Base-by-base conservation (phyloP, 371 early-diverging fungal genomes). In the Batrachochytrium dendrobatidis region DNA sequence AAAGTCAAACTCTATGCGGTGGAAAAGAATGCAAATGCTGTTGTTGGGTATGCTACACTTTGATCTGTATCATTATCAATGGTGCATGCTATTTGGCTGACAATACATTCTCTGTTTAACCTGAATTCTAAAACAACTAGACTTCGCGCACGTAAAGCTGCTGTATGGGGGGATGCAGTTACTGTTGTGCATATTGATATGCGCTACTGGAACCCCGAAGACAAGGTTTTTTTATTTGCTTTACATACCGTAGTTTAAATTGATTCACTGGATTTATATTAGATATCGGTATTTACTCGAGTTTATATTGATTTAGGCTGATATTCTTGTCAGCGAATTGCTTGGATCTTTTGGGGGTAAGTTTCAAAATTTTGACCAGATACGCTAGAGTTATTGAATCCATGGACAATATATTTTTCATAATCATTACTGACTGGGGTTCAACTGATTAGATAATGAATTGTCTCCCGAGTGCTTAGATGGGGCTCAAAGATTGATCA, bases 381-480 rank as follows among this genome's bases (percentile, higher is more conserved):
- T 39, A 12, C 12, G 39, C 39, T 15, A n/a, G 12, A 15, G 39
- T 39, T 12, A 39, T 39, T 12, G 39, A 39, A 15, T 12, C 15
- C 39, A 39, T 15, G 39, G 12, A 39, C 15, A 12, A 12, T 39
- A n/a, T n/a, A n/a, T n/a, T n/a, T 12, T n/a, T n/a, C 12, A n/a
- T 12, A 39, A n/a, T 39, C 39, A 15, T 12, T 15, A 12, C n/a
- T 39, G 39, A 39, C 15, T n/a, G 39, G 39, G 39, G 18, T 32
- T 1, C 32, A 24, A 12, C 6, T 26, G 26, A 31, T 3, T 28
- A 50, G 95, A 97, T 71, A 97, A 97, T 70, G 98, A 97, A 68
- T 82, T 95, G 3, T 90, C 94, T 1, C 98, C 98, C 2, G 98
- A 97, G 72, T 97, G 96, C 67, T 72, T 97, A 24, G 92, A 91